Conservation (phyloP, 257 asterid genomes). For the Ajuga chamaepitys region DNA sequence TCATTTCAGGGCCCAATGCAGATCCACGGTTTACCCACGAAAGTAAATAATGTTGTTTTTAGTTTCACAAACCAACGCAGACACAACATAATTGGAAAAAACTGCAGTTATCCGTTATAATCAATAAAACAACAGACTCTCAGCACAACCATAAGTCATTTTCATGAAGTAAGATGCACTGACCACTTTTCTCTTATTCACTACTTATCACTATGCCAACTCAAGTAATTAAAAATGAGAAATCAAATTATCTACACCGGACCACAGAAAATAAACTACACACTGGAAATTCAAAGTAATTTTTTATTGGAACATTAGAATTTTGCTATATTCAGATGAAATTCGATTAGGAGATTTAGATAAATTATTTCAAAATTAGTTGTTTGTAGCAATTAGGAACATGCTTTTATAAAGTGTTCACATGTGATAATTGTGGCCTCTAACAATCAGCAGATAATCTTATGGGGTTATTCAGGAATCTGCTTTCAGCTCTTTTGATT, state of each 20-base stretch:
- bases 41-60: not conserved
- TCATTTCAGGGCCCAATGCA: not conserved
- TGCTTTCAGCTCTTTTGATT: not conserved
- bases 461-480: not conserved
- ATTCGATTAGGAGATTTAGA: too few species aligned
- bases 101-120: not conserved
- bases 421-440: not conserved
- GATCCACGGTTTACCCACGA: not conserved
- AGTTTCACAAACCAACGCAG: slow-evolving; percentile 1
- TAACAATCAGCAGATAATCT: not conserved
- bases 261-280: slow-evolving; percentile 6
- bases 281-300: not conserved
- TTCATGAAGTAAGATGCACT: not conserved
- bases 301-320: not conserved
- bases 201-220: not conserved
- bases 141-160: not conserved
- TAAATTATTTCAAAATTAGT: not conserved
- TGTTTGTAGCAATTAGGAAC: not conserved
- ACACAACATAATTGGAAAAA: not conserved
- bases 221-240: slow-evolving; percentile 3
- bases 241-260: not conserved
- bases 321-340: not conserved
- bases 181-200: slow-evolving; percentile 4
- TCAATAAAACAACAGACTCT: not conserved
- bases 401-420: not conserved